Percentiles rank a stretch among this genome's conserved stretches.
These are phyloP conservation scores for Amanita polypyramis DNA, from an alignment of 768 basidiomycete species.

Conservation along the genomic window DNA sequence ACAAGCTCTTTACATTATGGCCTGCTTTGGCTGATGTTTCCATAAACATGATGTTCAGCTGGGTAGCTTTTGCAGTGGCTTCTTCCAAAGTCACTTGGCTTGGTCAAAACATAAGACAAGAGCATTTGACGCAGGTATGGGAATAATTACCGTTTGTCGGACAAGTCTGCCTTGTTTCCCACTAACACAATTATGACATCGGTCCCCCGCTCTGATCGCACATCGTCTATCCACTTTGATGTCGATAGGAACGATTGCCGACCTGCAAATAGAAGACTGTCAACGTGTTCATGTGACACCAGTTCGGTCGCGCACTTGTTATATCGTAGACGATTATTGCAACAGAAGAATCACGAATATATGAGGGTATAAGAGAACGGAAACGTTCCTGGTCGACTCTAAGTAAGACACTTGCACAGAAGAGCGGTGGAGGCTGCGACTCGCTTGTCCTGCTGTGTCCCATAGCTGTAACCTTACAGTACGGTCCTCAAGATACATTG, in stretches of 20 bases:
- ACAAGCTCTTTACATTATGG: slow-evolving; percentile 96
- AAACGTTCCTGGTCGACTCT: slow-evolving; percentile 71
- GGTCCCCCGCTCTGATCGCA: slow-evolving; percentile 91
- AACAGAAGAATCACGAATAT: slow-evolving; percentile 97
- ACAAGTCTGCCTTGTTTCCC: slow-evolving; percentile 98
- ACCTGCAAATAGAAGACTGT: slow-evolving; percentile 35
- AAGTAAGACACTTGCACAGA: background rate
- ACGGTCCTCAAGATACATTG: slow-evolving; percentile 98
- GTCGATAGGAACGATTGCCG: slow-evolving; percentile 98
- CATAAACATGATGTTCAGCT: slow-evolving; percentile 96
- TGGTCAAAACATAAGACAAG: slow-evolving; percentile 8
- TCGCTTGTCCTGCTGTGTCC: slow-evolving; percentile 95
- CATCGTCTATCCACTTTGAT: slow-evolving; percentile 99
- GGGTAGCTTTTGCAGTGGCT: slow-evolving; percentile 82
- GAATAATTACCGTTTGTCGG: slow-evolving; percentile 85
- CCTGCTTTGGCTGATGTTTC: slow-evolving; percentile 99
- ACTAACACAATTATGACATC: slow-evolving; percentile 98
- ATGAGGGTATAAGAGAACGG: slow-evolving; percentile 93
- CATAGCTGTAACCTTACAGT: slow-evolving; percentile 96
- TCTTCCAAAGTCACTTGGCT: slow-evolving; percentile 99
- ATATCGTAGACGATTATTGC: slow-evolving; percentile 99
- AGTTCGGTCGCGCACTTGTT: slow-evolving; percentile 51
- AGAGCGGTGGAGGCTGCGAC: slow-evolving; percentile 8
- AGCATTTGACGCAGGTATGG: background rate
- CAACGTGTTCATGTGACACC: slow-evolving; percentile 6